Base-by-base conservation (phyloP, 176 grass and related monocot genomes). In the Cocos nucifera region DNA sequence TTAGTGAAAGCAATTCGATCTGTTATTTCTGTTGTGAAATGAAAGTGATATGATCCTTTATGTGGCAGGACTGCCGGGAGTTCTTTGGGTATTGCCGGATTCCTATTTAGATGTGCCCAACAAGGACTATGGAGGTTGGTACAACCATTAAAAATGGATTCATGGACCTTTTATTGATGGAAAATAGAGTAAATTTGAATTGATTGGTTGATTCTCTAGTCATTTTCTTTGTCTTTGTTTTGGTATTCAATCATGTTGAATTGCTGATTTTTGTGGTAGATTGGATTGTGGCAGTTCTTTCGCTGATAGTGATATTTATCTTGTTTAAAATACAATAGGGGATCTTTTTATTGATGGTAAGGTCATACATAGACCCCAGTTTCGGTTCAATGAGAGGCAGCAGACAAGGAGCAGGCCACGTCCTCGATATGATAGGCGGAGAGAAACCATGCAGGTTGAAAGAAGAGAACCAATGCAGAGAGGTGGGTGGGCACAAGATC, bases 81-180 rank as follows among this genome's bases (percentile, higher is more conserved):
- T 97, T 78, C 92, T 97, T 63, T 97, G 92, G 92, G 92, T 97
- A 61, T 82, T 97, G 62, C 92, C 92, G 57, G 92, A 97, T 85
- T 97, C 92, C 2, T 97, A 97, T 62, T 71, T 97, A 68, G 92
- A 97, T 85, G 92, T 97, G 57, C 84, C 92, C 21, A 97, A 97
- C 80, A 88, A 97, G 75, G 92, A 97, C 32, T 97, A 97, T 49
- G 92, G 92, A 97, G 92, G 92, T 97, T 69, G 17, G 56, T 71
- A 58, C 8, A 44, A 44, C 35, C 8, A 44, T 12, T 44, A 44
- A 44, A 44, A 12, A 44, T 12, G 35, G 35, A 2, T 14, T 44
- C 8, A 14, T 44, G 35, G 35, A 44, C 10, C 8, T 44, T 44
- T 44, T 2, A 44, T 35, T 35, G 9, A 2, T 14, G 35, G 35